Percentiles rank a stretch among this genome's conserved stretches.
Conservation (phyloP, 495 filamentous ascomycete species). For the Acidiella bohemica region DNA sequence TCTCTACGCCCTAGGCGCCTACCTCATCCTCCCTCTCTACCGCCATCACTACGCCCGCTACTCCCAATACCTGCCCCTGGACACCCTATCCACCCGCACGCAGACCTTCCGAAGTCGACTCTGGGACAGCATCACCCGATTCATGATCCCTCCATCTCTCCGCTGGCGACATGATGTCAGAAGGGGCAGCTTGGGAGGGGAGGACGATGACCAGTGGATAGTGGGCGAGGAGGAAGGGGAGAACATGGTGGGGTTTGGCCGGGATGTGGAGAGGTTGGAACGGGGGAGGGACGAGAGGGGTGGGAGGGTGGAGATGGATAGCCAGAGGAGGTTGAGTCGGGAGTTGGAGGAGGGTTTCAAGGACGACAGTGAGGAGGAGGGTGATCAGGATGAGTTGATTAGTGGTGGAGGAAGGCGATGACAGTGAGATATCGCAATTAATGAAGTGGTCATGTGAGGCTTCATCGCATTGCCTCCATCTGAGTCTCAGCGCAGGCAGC, state of each 20-base stretch:
- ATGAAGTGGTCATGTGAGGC: no score
- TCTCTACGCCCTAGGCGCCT: slow-evolving; percentile 59
- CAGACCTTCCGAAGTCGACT: slow-evolving; percentile 49
- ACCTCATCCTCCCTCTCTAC: slow-evolving; percentile 61
- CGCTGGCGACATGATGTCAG: slow-evolving; percentile 31
- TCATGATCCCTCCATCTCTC: slow-evolving; percentile 34
- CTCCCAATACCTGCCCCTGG: slow-evolving; percentile 33
- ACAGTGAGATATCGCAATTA: no score
- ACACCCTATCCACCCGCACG: slow-evolving; percentile 48
- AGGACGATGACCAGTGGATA: slow-evolving; percentile 47
- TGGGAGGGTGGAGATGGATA: slow-evolving; percentile 32
- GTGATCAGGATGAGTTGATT: slow-evolving; percentile 33
- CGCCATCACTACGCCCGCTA: slow-evolving; percentile 55
- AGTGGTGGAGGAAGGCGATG: no score
- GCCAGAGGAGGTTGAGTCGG: slow-evolving; percentile 53
- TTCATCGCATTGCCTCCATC: no score
- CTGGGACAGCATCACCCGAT: slow-evolving; percentile 39
- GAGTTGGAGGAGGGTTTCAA: slow-evolving; percentile 75
- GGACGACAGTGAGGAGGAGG: slow-evolving; percentile 68
- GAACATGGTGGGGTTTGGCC: slow-evolving; percentile 42
- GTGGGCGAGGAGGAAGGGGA: slow-evolving; percentile 59
- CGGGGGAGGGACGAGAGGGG: slow-evolving; percentile 38
- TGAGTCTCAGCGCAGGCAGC: no score
- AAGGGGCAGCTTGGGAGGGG: slow-evolving; percentile 24
- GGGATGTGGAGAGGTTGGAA: slow-evolving; percentile 32